Evolutionary conservation across 2,329 filamentous ascomycete species (phyloP), one percentile per base, ranked within the genome.

Genomic region (Emydomyces testavorans): DNA sequence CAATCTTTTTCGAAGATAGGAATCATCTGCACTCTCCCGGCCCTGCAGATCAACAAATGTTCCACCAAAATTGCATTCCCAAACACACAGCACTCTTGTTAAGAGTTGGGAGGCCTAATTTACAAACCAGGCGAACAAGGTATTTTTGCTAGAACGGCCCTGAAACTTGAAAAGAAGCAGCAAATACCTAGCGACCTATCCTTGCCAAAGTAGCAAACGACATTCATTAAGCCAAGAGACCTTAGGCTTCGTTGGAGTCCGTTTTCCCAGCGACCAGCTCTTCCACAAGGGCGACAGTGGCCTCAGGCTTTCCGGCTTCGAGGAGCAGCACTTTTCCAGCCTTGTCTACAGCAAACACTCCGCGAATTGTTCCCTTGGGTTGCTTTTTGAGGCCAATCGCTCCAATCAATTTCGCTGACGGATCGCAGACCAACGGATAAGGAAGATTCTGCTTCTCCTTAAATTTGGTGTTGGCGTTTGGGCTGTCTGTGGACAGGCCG

Each of bases 401-500:
- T 10, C 66, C 73, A 58, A 96, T 94, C 50, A 98, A 76, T 2
- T 78, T 80, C 23, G 76, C 78, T 44, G 71, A 69, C 4, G 82
- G 77, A 65, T 98, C 89, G 70, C 89, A 96, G 34, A 98, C 77
- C 38, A 98, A 78, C 29, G 83, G 73, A 66, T 94, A 98, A 4
- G 83, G 85, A 46, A 96, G 77, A 54, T 83, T 86, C 66, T 96
- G 86, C 72, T 94, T 94, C 34, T 80, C 82, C 69, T 87, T 84
- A 76, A 96, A 98, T 38, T 79, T 86, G 20, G 85, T 89, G 72
- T 98, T 98, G 59, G 87, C 80, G 70, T 92, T 94, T 59, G 87
- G 80, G 40, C 81, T 84, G 71, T 96, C 92, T 57, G 78, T 78
- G 53, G 85, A 93, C 43, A 98, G 80, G 48, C 92, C 92, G 65